Base-by-base conservation (phyloP, 177 flowering plant genomes). In the Tripterygium wilfordii region DNA sequence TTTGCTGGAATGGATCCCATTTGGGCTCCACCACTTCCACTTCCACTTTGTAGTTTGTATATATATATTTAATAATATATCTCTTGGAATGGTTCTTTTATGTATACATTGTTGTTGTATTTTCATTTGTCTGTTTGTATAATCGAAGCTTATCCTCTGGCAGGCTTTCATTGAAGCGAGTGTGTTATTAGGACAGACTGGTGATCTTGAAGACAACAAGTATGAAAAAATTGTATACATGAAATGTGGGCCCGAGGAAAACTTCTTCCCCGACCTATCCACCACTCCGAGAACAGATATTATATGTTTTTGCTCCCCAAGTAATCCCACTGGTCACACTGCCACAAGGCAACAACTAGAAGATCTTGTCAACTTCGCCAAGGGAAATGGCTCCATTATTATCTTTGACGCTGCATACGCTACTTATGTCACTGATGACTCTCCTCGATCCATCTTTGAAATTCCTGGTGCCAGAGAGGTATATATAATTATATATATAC, bases 391-490 rank as follows among this genome's bases (percentile, higher is more conserved):
- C 6, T 85, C 91, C 0, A 79, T 88, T 19, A 83, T 85, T 9
- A 60, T 85, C 0, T 88, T 62, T 54, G 96, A 88, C 45, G 62
- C 96, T 26, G 81, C 91, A 1, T 88, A 88, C 56, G 70, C 87
- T 20, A 63, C 68, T 35, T 83, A 76, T 45, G 69, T 85, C 25
- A 53, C 78, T 13, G 95, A 85, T 63, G 85, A 66, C 10, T 67
- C 78, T 54, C 96, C 96, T 5, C 65, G 66, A 52, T 80, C 91
- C 2, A 88, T 88, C 42, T 88, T 56, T 41, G 87, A 85, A 69
- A 83, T 88, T 58, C 89, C 95, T 49, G 96, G 95, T 1, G 96
- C 96, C 26, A 71, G 43, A 69, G 76, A 88, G 85, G 96, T 79
- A 55, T 41, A 16, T 40, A 3, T n/a, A n/a, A n/a, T n/a, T n/a